Conservation (phyloP, 805 yeast genomes). For the Diddensiella caesifluorescens region DNA sequence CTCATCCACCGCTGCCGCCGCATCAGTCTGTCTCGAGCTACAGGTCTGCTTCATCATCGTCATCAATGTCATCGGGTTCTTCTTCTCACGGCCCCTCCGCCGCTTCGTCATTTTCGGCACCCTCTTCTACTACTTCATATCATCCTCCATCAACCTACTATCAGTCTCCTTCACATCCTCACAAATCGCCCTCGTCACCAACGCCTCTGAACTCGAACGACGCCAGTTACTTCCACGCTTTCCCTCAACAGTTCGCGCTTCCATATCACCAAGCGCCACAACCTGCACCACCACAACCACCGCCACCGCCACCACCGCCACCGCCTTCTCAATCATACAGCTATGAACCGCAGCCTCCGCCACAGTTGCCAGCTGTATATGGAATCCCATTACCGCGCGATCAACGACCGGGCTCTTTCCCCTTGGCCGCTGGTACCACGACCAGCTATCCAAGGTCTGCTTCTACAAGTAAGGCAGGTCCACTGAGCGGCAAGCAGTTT, state of each 20-base stretch:
- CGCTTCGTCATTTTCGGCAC: constrained; percentile 5
- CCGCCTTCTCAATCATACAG: too few species aligned
- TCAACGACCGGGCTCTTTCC: constrained; percentile 27
- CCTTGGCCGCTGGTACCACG: constrained; percentile 14
- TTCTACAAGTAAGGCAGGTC: constrained; percentile 2
- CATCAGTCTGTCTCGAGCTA: too few species aligned
- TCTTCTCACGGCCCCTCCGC: not conserved
- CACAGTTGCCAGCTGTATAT: constrained; percentile 3
- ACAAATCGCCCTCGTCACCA: too few species aligned
- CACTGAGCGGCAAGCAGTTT: constrained; percentile 1
- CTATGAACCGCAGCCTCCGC: constrained; percentile 7
- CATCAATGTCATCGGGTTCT: not conserved
- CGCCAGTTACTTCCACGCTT: constrained; percentile 2
- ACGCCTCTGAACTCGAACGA: too few species aligned
- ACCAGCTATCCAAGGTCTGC: not conserved
- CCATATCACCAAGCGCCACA: not conserved
- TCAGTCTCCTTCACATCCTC: too few species aligned
- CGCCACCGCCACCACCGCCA: constrained; percentile 3
- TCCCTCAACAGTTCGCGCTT: constrained; percentile 1
- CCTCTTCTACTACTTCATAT: constrained; percentile 10
- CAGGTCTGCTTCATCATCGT: not conserved
- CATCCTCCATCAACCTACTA: not conserved
- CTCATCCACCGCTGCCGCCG: too few species aligned
- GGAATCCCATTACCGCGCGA: constrained; percentile 16
- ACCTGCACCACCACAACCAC: constrained; percentile 6